Conservation (phyloP, 768 basidiomycete species). For the Leccinum boreale region DNA sequence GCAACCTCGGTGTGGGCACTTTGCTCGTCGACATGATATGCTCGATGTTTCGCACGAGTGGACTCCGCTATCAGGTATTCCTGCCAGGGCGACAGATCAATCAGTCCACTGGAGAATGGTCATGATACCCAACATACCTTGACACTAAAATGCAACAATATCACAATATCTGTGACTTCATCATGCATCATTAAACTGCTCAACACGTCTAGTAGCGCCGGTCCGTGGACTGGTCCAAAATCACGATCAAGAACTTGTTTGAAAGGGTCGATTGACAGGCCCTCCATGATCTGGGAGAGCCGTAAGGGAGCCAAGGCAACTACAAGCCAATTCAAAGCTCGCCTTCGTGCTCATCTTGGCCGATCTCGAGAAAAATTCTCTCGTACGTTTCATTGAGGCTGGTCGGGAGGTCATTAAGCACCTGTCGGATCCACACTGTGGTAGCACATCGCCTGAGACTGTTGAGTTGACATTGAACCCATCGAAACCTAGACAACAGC, state of each 20-base stretch:
- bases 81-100: not conserved
- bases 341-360: not conserved
- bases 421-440: not conserved
- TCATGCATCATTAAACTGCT: not conserved
- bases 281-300: slow-evolving; percentile 7
- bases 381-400: slow-evolving; percentile 8
- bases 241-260: not conserved
- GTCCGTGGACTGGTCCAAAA: not conserved
- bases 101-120: not conserved
- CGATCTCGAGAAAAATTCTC: not conserved
- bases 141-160: not conserved
- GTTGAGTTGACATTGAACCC: slow-evolving; percentile 14
- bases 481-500: slow-evolving; percentile 9
- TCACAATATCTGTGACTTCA: not conserved
- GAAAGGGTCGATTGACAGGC: not conserved
- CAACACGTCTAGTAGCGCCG: not conserved
- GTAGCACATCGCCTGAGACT: not conserved
- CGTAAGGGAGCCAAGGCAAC: slow-evolving; percentile 4
- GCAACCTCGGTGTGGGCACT: not conserved
- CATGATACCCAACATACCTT: not conserved
- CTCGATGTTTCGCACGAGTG: not conserved
- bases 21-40: not conserved
- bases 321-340: slow-evolving; percentile 8
- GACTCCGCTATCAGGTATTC: not conserved
- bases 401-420: not conserved